Evolutionary conservation across 2,329 filamentous ascomycete species (phyloP), one percentile per base, ranked within the genome.

Genomic region (Xylaria arbuscula): DNA sequence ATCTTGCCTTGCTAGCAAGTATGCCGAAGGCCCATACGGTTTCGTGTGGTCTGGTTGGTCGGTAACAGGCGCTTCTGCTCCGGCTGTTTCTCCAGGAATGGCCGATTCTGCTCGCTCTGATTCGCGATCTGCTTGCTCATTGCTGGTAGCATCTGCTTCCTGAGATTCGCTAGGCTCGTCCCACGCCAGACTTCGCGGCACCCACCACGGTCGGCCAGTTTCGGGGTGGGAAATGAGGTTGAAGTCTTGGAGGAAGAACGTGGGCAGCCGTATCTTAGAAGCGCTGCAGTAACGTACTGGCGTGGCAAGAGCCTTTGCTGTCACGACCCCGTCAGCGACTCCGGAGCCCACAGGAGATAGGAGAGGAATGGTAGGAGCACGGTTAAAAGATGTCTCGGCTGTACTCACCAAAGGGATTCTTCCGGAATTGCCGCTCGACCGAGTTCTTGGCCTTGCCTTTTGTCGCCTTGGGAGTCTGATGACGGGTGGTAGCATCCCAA

Each of bases 231-330:
- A 75, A 13, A 89, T 80, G 1, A 89, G 74, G 34, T 85, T 83
- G 68, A 93, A 89, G 38, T 87, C 82, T 63, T 91, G 86, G n/a
- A 93, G 80, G 75, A 93, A 91, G 73, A 85, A 88, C 15, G 78
- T 79, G 1, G 92, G 92, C 7, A 93, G 78, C 1, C 75, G 74
- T 0, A 77, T 75, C 0, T 74, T 69, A 1, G 89, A 88, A 38
- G 85, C 75, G 24, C 78, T 74, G 73, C 90, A 92, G 65, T 77
- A 73, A 62, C 92, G 88, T 24, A 90, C 65, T 0, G 89, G 87
- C 0, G 86, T 86, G 36, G 87, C 86, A 24, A 94, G 84, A 7
- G 89, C 87, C 53, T 84, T 84, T 2, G 91, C 90, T 92, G 63
- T 32, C 5, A 19, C 10, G 22, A 2, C 10, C n/a, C 13, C 19